Conservation (phyloP, 2,329 filamentous ascomycete species). For the Metarhizium guizhouense region DNA sequence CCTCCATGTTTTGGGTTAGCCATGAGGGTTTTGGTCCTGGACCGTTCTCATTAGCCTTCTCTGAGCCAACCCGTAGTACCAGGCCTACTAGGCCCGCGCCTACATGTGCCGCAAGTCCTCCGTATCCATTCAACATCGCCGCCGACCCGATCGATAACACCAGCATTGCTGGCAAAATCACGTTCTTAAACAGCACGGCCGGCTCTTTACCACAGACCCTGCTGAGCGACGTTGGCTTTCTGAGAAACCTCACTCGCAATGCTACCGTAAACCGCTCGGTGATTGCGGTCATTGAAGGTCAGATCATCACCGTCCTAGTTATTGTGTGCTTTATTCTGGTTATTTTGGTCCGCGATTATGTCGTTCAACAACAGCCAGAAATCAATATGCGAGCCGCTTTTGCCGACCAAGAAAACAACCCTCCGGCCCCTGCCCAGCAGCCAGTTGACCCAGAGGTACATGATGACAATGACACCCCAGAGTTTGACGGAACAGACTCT, state of each 20-base stretch:
- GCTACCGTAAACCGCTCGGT: slow-evolving; percentile 67
- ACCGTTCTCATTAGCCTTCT: slow-evolving; percentile 11
- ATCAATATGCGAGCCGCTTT: slow-evolving; percentile 70
- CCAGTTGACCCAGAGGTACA: slow-evolving; percentile 10
- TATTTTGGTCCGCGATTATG: slow-evolving; percentile 93
- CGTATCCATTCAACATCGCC: neutral
- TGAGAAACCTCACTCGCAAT: slow-evolving; percentile 58
- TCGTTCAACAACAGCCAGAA: slow-evolving; percentile 93
- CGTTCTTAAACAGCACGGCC: slow-evolving; percentile 8
- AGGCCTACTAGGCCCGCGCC: neutral
- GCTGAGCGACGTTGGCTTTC: slow-evolving; percentile 46
- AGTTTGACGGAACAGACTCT: slow-evolving; percentile 20
- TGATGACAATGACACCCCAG: slow-evolving; percentile 9
- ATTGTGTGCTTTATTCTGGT: slow-evolving; percentile 94
- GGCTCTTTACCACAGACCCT: slow-evolving; percentile 27
- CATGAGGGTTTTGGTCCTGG: slow-evolving; percentile 55
- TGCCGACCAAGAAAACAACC: slow-evolving; percentile 32
- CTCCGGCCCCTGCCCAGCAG: slow-evolving; percentile 7
- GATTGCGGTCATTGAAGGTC: slow-evolving; percentile 80
- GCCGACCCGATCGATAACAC: slow-evolving; percentile 9
- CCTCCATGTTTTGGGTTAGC: slow-evolving; percentile 88
- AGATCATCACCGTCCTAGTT: slow-evolving; percentile 84
- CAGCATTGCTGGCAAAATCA: slow-evolving; percentile 6
- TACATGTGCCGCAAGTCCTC: neutral
- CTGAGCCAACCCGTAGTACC: neutral